Evolutionary conservation across 495 filamentous ascomycete species (phyloP).

Genomic region (Haplographium delicatum): DNA sequence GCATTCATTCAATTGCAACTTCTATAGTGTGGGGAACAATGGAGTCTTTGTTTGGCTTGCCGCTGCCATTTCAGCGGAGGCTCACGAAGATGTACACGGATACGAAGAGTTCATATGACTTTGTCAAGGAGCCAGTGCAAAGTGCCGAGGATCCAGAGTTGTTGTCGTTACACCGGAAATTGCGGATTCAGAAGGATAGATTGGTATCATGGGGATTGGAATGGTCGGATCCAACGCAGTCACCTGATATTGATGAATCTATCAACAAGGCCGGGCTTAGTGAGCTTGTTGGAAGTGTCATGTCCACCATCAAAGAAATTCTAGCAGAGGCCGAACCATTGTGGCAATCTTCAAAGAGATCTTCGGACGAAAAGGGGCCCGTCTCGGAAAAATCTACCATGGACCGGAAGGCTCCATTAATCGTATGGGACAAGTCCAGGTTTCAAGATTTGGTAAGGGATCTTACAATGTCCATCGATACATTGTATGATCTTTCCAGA

Average conservation of each 20-base stretch:
- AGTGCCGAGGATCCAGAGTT: constrained; percentile 51
- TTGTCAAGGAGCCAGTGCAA: constrained; percentile 66
- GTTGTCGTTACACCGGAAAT: constrained; percentile 49
- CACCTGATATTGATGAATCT: constrained; percentile 80
- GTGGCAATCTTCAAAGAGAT: constrained; percentile 41
- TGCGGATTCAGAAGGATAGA: constrained; percentile 65
- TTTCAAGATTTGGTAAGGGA: constrained; percentile 71
- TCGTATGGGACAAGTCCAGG: constrained; percentile 53
- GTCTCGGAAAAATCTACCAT: constrained; percentile 3
- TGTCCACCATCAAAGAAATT: constrained; percentile 83
- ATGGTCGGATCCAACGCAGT: constrained; percentile 64
- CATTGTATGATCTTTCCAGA: constrained; percentile 77
- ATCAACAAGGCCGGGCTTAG: constrained; percentile 78
- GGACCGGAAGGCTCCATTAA: constrained; percentile 23
- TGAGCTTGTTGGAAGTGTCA: constrained; percentile 81
- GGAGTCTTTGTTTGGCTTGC: constrained; percentile 25
- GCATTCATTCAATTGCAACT: background rate
- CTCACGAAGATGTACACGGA: constrained; percentile 89
- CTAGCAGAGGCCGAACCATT: constrained; percentile 79
- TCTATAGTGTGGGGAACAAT: background rate
- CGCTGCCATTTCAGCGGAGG: constrained; percentile 57
- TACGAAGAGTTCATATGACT: constrained; percentile 84
- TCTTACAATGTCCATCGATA: constrained; percentile 81
- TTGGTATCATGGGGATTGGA: constrained; percentile 85
- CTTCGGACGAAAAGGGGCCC: constrained; percentile 37